These are phyloP conservation scores for Suhomyces canberraensis DNA, from an alignment of 805 yeast genomes.

Conservation along the genomic window DNA sequence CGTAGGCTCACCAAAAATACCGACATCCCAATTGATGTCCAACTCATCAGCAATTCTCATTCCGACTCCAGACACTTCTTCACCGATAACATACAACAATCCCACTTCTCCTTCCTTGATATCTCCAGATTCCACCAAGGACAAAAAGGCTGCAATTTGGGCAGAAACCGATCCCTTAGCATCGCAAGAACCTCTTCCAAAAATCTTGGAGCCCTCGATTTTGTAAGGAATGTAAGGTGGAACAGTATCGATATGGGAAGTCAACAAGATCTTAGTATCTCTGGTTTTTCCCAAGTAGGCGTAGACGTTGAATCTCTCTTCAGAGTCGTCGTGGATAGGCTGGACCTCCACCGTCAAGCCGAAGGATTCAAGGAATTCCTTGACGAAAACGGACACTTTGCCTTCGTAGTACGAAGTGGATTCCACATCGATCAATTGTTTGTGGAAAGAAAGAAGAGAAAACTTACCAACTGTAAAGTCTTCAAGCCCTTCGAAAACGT, in stretches of 20 bases:
- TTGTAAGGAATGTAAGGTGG: slow-evolving; percentile 60
- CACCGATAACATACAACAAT: slow-evolving; percentile 65
- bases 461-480: slow-evolving; percentile 11
- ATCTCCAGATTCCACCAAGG: slow-evolving; percentile 36
- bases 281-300: slow-evolving; percentile 50
- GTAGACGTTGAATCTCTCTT: slow-evolving; percentile 48
- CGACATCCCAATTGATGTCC: slow-evolving; percentile 53
- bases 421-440: slow-evolving; percentile 20
- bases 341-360: slow-evolving; percentile 55
- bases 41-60: slow-evolving; percentile 46
- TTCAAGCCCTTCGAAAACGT: slow-evolving; percentile 3
- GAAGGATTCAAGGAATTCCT: slow-evolving; percentile 31
- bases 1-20: slow-evolving; percentile 74
- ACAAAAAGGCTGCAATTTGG: slow-evolving; percentile 53
- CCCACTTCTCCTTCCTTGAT: slow-evolving; percentile 54
- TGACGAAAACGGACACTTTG: slow-evolving; percentile 38
- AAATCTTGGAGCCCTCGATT: slow-evolving; percentile 46
- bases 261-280: slow-evolving; percentile 48
- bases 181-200: slow-evolving; percentile 67
- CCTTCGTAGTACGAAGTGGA: slow-evolving; percentile 25
- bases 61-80: slow-evolving; percentile 65
- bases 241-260: slow-evolving; percentile 71
- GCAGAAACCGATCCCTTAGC: slow-evolving; percentile 72
- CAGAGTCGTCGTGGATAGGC: slow-evolving; percentile 21
- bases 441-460: slow-evolving; percentile 24